Conservation (phyloP, 768 basidiomycete genomes). For the Strobilomyces confusus region DNA sequence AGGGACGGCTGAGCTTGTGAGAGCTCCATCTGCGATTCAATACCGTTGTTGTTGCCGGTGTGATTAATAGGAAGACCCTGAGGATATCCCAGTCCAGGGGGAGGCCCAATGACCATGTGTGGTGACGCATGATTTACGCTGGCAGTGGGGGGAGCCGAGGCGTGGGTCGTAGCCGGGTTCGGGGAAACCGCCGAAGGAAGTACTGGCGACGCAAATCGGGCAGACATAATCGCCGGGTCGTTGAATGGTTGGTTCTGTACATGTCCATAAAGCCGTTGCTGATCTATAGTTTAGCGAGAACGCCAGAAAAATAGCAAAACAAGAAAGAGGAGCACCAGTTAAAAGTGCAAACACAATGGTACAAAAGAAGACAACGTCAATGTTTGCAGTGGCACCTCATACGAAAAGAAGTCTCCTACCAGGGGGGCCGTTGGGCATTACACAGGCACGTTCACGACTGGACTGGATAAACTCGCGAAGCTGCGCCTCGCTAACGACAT, state of each 20-base stretch:
- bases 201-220: slow-evolving; percentile 50
- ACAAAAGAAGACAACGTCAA: slow-evolving; percentile 33
- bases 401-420: slow-evolving; percentile 49
- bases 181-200: slow-evolving; percentile 17
- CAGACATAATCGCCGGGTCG: slow-evolving; percentile 81
- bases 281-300: slow-evolving; percentile 31
- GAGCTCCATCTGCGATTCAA: slow-evolving; percentile 24
- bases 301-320: slow-evolving; percentile 10
- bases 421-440: slow-evolving; percentile 33
- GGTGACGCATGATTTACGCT: slow-evolving; percentile 10
- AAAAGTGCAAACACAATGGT: slow-evolving; percentile 20
- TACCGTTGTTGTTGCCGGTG: slow-evolving; percentile 11
- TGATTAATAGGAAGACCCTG: slow-evolving; percentile 31
- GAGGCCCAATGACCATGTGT: slow-evolving; percentile 49
- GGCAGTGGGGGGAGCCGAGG: slow-evolving; percentile 13
- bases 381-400: slow-evolving; percentile 29
- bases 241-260: slow-evolving; percentile 49
- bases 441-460: slow-evolving; percentile 54
- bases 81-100: slow-evolving; percentile 58
- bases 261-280: slow-evolving; percentile 32
- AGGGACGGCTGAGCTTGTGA: slow-evolving; percentile 18
- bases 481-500: slow-evolving; percentile 64
- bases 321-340: slow-evolving; percentile 17
- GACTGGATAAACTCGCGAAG: slow-evolving; percentile 72
- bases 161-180: slow-evolving; percentile 11